Percentiles rank a stretch among this genome's conserved stretches.
Conservation (phyloP, 2,329 filamentous ascomycete genomes). For the Alternaria rosae region DNA sequence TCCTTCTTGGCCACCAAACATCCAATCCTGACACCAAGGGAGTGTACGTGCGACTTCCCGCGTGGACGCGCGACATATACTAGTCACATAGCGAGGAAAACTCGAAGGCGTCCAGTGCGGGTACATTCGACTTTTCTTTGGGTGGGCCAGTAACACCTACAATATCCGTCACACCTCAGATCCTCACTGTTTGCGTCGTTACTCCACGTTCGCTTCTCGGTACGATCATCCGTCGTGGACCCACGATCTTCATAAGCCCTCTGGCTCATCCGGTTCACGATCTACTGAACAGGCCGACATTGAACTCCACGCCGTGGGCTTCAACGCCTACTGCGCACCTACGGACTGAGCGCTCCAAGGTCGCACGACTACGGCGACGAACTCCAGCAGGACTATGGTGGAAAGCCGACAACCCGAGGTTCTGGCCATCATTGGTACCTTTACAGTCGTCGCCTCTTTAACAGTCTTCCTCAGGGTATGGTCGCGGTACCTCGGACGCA, state of each 20-base stretch:
- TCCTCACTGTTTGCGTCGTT: background rate
- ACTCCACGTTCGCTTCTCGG: constrained; percentile 11
- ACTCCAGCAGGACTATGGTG: constrained; percentile 23
- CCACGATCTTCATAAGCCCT: constrained; percentile 10
- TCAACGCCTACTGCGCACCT: background rate
- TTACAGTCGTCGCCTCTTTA: constrained; percentile 37
- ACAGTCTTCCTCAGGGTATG: constrained; percentile 37
- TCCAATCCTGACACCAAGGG: background rate
- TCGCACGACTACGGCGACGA: background rate
- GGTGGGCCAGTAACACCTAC: constrained; percentile 1
- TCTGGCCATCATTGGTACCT: constrained; percentile 36
- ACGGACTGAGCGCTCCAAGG: background rate
- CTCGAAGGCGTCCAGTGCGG: background rate
- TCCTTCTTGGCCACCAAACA: constrained; percentile 6
- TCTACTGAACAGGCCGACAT: background rate
- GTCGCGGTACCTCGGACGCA: constrained; percentile 40
- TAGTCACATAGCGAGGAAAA: background rate
- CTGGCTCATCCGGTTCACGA: background rate
- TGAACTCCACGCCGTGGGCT: background rate
- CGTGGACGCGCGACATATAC: constrained; percentile 3
- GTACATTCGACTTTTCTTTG: background rate
- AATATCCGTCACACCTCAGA: background rate
- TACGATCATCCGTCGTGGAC: constrained; percentile 4
- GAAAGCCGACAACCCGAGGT: constrained; percentile 38
- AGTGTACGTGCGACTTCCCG: background rate